Evolutionary conservation across 2,329 filamentous ascomycete genomes (phyloP), one percentile per base, ranked within the genome.

Genomic region (Aspergillus brasiliensis): DNA sequence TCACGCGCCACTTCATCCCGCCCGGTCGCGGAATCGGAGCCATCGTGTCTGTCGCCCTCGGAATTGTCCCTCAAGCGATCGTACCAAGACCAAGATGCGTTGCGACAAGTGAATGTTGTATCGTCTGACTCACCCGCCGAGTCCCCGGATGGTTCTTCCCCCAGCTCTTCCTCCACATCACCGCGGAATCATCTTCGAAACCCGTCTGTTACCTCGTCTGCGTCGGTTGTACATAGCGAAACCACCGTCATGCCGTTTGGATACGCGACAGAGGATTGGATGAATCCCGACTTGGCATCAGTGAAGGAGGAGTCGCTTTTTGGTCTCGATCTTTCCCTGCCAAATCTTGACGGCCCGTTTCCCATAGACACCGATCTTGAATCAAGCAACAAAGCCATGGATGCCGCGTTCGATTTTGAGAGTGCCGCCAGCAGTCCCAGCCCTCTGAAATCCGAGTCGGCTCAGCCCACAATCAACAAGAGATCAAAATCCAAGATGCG

Each of bases 361-460:
- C 60, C 64, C 5, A 64, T 69, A 59, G 75, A 74, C 17, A 62
- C 73, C 25, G 79, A 81, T 54, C 65, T 80, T 46, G 79, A 81
- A 61, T 75, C 71, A 6, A 81, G 77, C 59, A 81, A 81, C 61
- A 77, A 75, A 62, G 77, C 77, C 15, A 80, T 81, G 79, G 78
- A 79, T 63, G 78, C 78, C 27, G 78, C 77, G 11, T 81, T 81
- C 59, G 79, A 81, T 62, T 81, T 81, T 62, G 78, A 81, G 46
- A 80, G 78, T 60, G 79, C 79, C 31, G 78, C 77, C 7, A 80
- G 78, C 65, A 81, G 78, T 37, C 78, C 79, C 2, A 80, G 77
- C 61, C 78, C 71, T 40, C 69, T 77, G 59, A 79, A 73, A 54
- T 62, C 60, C 34, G 73, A 72, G 48, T 62, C 65, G 19, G 64